These are phyloP conservation scores for Brassica rapa DNA, from an alignment of 345 rosid species.

Conservation along the genomic window DNA sequence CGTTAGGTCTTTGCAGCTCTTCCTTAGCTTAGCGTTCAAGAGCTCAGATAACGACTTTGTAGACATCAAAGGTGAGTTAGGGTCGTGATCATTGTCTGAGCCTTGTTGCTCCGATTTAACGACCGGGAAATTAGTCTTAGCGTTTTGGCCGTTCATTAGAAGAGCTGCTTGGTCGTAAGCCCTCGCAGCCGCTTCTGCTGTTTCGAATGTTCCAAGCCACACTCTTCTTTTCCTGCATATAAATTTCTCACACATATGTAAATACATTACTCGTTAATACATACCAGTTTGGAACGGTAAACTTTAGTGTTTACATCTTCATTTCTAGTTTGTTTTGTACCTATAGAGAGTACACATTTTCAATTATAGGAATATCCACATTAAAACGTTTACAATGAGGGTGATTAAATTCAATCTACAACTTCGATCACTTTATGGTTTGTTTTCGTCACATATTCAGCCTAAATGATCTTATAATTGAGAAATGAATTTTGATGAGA, in stretches of 20 bases:
- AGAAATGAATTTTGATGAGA: neutral
- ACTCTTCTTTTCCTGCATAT: slow-evolving; percentile 66
- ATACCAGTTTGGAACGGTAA: neutral
- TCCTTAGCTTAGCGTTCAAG: slow-evolving; percentile 55
- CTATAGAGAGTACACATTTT: neutral
- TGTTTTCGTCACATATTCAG: neutral
- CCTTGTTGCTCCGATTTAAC: slow-evolving; percentile 21
- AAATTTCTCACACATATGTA: neutral
- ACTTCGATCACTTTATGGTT: neutral
- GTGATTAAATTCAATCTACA: neutral
- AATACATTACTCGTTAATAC: neutral
- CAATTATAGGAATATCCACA: neutral
- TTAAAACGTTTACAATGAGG: neutral
- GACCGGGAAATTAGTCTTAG: slow-evolving; percentile 66
- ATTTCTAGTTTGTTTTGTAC: neutral
- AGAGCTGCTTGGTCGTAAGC: slow-evolving; percentile 74
- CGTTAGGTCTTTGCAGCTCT: slow-evolving; percentile 54
- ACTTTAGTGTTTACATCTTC: neutral
- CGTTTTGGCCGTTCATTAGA: slow-evolving; percentile 71
- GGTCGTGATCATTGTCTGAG: slow-evolving; percentile 15
- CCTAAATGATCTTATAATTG: neutral
- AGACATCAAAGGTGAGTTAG: slow-evolving; percentile 38
- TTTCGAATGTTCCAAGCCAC: slow-evolving; percentile 81
- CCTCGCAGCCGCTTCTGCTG: slow-evolving; percentile 75
- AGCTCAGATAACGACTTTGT: slow-evolving; percentile 56